Evolutionary conservation across 345 rosid species (phyloP).

Genomic region (Alliaria petiolata): DNA sequence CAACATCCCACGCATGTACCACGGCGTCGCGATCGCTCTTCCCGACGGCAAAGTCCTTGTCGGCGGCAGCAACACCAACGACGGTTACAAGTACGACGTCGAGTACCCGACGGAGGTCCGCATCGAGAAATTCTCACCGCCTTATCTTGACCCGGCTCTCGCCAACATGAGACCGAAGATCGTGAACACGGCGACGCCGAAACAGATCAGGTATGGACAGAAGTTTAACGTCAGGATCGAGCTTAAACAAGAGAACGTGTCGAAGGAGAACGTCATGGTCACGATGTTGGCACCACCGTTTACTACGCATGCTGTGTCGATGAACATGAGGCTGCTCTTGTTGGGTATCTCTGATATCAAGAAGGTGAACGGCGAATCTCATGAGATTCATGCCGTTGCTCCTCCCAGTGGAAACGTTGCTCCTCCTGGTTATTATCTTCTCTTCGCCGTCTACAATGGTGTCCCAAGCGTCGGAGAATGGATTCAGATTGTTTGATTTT

Average conservation of each 20-base stretch:
- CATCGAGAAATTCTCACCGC: constrained; percentile 68
- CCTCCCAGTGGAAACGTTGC: constrained; percentile 46
- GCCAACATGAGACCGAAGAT: constrained; percentile 34
- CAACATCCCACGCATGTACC: constrained; percentile 57
- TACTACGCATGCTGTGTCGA: constrained; percentile 57
- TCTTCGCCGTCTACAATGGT: constrained; percentile 42
- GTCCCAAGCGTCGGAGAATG: constrained; percentile 49
- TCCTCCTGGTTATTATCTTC: constrained; percentile 55
- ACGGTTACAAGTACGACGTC: constrained; percentile 46
- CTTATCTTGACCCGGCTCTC: constrained; percentile 46
- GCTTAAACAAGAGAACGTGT: background rate
- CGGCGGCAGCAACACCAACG: constrained; percentile 66
- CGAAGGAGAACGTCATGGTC: constrained; percentile 27
- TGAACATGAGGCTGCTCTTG: constrained; percentile 56
- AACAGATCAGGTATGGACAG: constrained; percentile 27
- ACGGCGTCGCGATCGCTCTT: constrained; percentile 42
- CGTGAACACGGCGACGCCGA: background rate
- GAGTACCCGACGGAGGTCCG: constrained; percentile 65
- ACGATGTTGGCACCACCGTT: constrained; percentile 62
- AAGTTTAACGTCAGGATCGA: constrained; percentile 26
- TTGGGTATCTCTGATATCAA: constrained; percentile 28
- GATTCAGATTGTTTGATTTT: constrained; percentile 43
- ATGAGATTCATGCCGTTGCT: constrained; percentile 25
- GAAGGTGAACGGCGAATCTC: background rate
- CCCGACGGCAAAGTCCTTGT: constrained; percentile 56